Evolutionary conservation across 768 basidiomycete genomes (phyloP).

Genomic region (Pleurotus djamor): DNA sequence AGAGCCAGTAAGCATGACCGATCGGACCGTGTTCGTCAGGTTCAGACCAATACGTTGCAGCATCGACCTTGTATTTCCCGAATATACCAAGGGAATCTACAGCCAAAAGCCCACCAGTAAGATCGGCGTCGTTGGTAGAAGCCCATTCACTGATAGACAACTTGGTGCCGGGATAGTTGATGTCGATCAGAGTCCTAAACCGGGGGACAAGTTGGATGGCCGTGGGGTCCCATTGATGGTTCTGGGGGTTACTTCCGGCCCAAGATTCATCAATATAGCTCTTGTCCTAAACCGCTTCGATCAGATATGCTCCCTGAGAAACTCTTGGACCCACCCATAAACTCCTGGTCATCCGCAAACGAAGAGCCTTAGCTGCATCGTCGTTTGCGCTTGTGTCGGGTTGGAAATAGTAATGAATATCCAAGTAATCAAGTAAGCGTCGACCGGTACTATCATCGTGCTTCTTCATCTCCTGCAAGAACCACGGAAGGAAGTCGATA

Average conservation of each 20-base stretch:
- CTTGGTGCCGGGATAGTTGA: slow-evolving; percentile 53
- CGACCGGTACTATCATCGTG: slow-evolving; percentile 30
- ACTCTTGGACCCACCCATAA: slow-evolving; percentile 36
- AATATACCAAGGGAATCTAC: slow-evolving; percentile 51
- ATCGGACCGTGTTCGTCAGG: slow-evolving; percentile 44
- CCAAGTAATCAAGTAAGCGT: slow-evolving; percentile 51
- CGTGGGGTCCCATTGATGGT: slow-evolving; percentile 44
- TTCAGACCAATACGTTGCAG: slow-evolving; percentile 51
- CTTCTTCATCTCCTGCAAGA: slow-evolving; percentile 46
- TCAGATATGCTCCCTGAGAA: background rate
- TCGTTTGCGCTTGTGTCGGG: slow-evolving; percentile 53
- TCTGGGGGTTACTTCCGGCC: slow-evolving; percentile 39
- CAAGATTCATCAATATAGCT: slow-evolving; percentile 56
- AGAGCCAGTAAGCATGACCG: slow-evolving; percentile 55
- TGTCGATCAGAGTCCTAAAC: slow-evolving; percentile 43
- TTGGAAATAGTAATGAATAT: slow-evolving; percentile 56
- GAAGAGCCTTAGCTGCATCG: slow-evolving; percentile 45
- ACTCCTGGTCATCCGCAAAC: slow-evolving; percentile 45
- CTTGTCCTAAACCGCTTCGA: slow-evolving; percentile 28
- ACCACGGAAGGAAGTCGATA: slow-evolving; percentile 56
- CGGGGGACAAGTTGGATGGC: slow-evolving; percentile 45
- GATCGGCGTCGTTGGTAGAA: slow-evolving; percentile 43
- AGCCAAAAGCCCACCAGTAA: slow-evolving; percentile 51
- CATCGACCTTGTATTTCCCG: slow-evolving; percentile 45
- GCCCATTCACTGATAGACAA: slow-evolving; percentile 51